Percentiles rank a stretch among this genome's conserved stretches.
Conservation (phyloP, 2,329 filamentous ascomycete species). For the Calonectria fujianensis region DNA sequence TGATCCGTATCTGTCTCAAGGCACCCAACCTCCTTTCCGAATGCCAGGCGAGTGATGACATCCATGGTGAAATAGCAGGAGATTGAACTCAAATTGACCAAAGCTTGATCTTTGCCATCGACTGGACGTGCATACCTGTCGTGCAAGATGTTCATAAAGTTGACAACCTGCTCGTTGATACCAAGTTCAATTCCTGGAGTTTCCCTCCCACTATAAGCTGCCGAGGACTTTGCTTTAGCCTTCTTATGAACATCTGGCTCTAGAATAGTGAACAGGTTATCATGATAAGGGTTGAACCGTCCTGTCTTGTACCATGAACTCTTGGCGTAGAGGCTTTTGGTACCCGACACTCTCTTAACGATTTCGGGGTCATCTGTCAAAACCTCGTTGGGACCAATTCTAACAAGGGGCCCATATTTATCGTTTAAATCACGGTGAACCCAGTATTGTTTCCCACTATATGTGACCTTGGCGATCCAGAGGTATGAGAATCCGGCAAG, state of each 20-base stretch:
- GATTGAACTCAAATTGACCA: neutral
- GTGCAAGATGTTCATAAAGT: neutral
- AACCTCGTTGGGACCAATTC: neutral
- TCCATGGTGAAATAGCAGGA: constrained; percentile 5
- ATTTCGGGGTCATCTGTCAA: neutral
- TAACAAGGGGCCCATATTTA: neutral
- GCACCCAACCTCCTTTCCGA: neutral
- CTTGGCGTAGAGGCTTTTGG: neutral
- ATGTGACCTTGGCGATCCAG: neutral
- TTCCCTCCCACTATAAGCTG: neutral
- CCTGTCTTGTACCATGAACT: neutral
- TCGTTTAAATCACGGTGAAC: neutral
- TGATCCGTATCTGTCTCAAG: neutral
- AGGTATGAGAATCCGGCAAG: neutral
- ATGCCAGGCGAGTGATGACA: constrained; percentile 1
- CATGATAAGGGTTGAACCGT: neutral
- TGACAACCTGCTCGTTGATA: neutral
- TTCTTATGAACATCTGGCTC: neutral
- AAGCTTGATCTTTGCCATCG: neutral
- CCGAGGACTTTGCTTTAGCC: neutral
- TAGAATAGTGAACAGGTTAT: neutral
- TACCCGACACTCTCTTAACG: neutral
- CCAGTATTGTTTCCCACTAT: neutral
- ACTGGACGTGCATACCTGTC: neutral
- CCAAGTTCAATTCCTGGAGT: neutral